Base-by-base conservation (phyloP, 768 basidiomycete genomes). In the Suillus alpinus region DNA sequence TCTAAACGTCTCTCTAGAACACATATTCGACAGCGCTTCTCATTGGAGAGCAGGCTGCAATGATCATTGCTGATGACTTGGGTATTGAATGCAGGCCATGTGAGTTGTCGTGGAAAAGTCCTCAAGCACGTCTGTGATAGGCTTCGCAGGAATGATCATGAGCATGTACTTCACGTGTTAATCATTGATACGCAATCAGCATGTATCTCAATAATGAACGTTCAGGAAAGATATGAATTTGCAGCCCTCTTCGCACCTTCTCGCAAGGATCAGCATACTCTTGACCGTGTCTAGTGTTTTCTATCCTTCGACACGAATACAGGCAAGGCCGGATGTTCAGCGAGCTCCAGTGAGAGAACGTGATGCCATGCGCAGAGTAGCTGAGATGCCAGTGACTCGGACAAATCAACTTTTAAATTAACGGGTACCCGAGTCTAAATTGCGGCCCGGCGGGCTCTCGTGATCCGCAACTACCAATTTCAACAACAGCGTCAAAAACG, bases 21-120 rank as follows among this genome's bases (percentile, higher is more conserved):
- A 79, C 78, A 1, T 79, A 78, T 62, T 76, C 74, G 0, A 75
- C 75, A 12, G 73, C 77, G 10, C 57, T 78, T 12, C 69, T 68
- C 16, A 69, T 86, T 50, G 85, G 83, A 2, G 84, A 86, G 69
- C 86, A 85, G 67, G 82, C 83, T 6, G 82, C 85, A 0, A 66
- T 80, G 10, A 77, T 86, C 51, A 84, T 87, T 58, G 82, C 81
- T 2, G 76, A 84, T 58, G 85, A 85, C 32, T 59, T 79, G 8
- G 75, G 75, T 2, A 73, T 77, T 50, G 29, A 6, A 18, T 49
- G 26, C 14, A 46, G 44, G 13, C 44, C 23, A 46, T 46, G n/a
- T 12, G 16, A 6, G 4, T 49, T 9, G 16, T 18, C 5, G 29
- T 9, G 4, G 29, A 9, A 53, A 36, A 37, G 20, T 23, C 14